Percentiles rank a stretch among this genome's conserved stretches.
Evolutionary conservation across 1,284 basidiomycete genomes (phyloP).

Genomic region (Termitomyces sp.): DNA sequence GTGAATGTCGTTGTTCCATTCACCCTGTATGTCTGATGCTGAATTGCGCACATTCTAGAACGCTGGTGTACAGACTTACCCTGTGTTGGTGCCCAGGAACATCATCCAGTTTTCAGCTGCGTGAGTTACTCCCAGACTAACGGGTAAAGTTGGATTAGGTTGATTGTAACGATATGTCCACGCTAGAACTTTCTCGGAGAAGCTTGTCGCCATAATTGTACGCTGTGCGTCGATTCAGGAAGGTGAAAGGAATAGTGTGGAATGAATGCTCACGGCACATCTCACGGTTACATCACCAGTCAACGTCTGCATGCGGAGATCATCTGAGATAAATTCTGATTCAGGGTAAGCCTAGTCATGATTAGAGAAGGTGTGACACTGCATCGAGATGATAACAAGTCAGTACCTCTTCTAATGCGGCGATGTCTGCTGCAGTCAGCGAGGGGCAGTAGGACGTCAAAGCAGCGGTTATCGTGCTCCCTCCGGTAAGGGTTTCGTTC

Average conservation of each 20-base stretch:
- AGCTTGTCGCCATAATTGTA: constrained; percentile 41
- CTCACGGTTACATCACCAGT: constrained; percentile 46
- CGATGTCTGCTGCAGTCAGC: constrained; percentile 35
- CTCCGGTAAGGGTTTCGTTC: constrained; percentile 48
- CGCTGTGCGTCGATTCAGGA: constrained; percentile 27
- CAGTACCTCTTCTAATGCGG: constrained; percentile 32
- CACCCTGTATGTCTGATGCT: constrained; percentile 24
- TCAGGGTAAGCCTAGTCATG: constrained; percentile 26
- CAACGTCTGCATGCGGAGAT: constrained; percentile 37
- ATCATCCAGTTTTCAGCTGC: constrained; percentile 63
- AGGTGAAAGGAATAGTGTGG: background rate
- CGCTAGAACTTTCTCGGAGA: constrained; percentile 30
- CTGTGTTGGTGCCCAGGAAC: constrained; percentile 55
- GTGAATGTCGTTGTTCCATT: constrained; percentile 38
- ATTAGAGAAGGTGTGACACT: background rate
- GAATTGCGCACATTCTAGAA: background rate
- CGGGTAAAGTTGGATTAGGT: constrained; percentile 36
- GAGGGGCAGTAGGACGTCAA: constrained; percentile 41
- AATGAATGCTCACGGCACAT: constrained; percentile 40
- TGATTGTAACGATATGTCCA: constrained; percentile 59
- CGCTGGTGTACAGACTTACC: constrained; percentile 29
- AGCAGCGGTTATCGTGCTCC: constrained; percentile 31
- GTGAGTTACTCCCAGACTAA: constrained; percentile 35
- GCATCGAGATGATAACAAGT: background rate
- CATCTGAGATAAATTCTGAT: constrained; percentile 35